Evolutionary conservation across 306 rosid genomes (phyloP).

Genomic region (Vachellia pachyceras): DNA sequence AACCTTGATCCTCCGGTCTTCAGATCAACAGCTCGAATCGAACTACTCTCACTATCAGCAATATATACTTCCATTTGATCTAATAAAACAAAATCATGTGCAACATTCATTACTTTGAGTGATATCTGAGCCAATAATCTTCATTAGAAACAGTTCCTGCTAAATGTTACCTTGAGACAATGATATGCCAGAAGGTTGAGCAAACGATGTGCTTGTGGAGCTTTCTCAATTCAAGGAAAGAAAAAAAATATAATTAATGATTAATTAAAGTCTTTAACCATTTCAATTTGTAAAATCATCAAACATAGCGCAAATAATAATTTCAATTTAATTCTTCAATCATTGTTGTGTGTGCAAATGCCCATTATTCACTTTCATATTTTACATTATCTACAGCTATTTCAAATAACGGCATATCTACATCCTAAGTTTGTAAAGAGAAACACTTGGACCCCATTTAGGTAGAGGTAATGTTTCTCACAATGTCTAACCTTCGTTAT

Average conservation of each 20-base stretch:
- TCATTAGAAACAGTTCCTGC: slow-evolving; percentile 29
- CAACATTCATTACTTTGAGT: slow-evolving; percentile 25
- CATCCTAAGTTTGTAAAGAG: slow-evolving; percentile 5
- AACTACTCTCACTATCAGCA: slow-evolving; percentile 99
- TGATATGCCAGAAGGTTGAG: slow-evolving; percentile 96
- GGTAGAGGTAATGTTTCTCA: not conserved
- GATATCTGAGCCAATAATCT: slow-evolving; percentile 13
- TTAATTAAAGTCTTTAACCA: slow-evolving; percentile 27
- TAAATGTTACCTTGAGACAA: slow-evolving; percentile 77
- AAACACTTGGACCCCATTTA: not conserved
- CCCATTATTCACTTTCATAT: slow-evolving; percentile 17
- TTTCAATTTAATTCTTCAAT: slow-evolving; percentile 11
- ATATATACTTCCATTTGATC: slow-evolving; percentile 70
- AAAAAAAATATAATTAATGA: slow-evolving; percentile 34
- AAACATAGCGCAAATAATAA: slow-evolving; percentile 22
- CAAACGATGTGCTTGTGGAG: slow-evolving; percentile 83
- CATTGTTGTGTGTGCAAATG: not conserved
- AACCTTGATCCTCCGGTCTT: slow-evolving; percentile 87
- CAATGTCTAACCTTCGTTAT: not conserved
- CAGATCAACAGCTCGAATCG: slow-evolving; percentile 80
- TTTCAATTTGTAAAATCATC: slow-evolving; percentile 21
- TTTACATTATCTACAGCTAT: slow-evolving; percentile 22
- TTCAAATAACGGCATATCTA: slow-evolving; percentile 10
- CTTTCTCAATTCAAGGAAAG: slow-evolving; percentile 50
- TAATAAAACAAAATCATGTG: slow-evolving; percentile 44